Evolutionary conservation across 2,329 filamentous ascomycete species (phyloP).

Genomic region (Fusarium keratoplasticum): DNA sequence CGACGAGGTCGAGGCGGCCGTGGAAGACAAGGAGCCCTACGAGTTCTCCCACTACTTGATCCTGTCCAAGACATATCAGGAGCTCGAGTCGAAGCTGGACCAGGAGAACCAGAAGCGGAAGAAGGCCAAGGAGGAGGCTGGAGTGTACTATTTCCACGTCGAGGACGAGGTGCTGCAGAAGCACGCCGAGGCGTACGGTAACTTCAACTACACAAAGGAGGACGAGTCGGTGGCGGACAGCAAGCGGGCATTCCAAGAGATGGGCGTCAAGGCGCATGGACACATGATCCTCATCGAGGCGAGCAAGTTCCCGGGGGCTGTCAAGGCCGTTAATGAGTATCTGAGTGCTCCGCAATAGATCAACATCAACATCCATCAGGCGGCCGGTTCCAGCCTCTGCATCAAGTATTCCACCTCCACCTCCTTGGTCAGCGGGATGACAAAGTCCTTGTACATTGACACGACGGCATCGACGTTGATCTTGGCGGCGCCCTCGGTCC

Average conservation of each 20-base stretch:
- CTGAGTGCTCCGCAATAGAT: constrained; percentile 65
- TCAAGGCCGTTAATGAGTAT: constrained; percentile 82
- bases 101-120: constrained; percentile 70
- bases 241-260: constrained; percentile 93
- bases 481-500: constrained; percentile 73
- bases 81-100: constrained; percentile 85
- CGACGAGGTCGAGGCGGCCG: constrained; percentile 89
- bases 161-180: constrained; percentile 92
- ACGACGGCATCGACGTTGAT: constrained; percentile 94
- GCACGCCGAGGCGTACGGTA: constrained; percentile 76
- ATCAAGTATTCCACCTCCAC: constrained; percentile 99
- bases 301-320: constrained; percentile 77
- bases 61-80: constrained; percentile 90
- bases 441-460: constrained; percentile 88
- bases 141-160: constrained; percentile 91
- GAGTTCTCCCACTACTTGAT: constrained; percentile 93
- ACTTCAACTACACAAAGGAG: constrained; percentile 83
- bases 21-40: constrained; percentile 93
- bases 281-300: constrained; percentile 90
- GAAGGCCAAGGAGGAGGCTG: constrained; percentile 70
- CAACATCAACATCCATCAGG: constrained; percentile 33
- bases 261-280: constrained; percentile 86
- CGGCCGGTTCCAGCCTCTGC: constrained; percentile 76
- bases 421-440: constrained; percentile 97
- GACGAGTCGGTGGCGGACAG: constrained; percentile 87